Evolutionary conservation across 805 yeast species (phyloP), one percentile per base, ranked within the genome.

Genomic region (Grigorovia transvaalensis): DNA sequence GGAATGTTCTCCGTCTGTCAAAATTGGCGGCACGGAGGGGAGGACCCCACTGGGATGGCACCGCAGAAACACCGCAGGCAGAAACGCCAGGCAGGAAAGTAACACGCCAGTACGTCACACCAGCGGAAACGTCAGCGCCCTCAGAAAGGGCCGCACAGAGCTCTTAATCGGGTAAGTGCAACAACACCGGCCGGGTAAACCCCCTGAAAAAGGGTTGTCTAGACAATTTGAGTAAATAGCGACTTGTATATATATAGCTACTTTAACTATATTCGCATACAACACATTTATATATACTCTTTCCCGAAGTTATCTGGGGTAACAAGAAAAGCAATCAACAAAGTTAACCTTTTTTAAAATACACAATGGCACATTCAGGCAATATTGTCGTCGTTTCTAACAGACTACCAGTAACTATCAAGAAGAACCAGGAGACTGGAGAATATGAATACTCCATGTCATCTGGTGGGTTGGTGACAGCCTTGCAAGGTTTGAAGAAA

Each of bases 401-500:
- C 69, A 76, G 99, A 61, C 78, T 93, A 50, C 99, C 99, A 0
- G 96, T 93, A 48, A 93, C 99, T 0, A 87, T 91, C 60, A 81
- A 78, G 57, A 76, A 88, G 50, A 75, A 76, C 15, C 65, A 71
- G 1, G 72, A 74, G 46, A 65, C 67, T 11, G 89, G 91, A 2
- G 67, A 76, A 12, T 93, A 88, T 66, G 81, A 81, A 54, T 93
- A 91, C 67, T 71, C 82, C 48, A 88, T 93, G 97, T 89, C 97
- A 33, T 86, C 96, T 1, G 99, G 99, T 29, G 99, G 99, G 1
- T 77, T 93, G 48, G 99, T 95, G 23, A 88, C 97, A 1, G 99
- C 97, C 0, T 73, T 93, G 44, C 95, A 90, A 63, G 98, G 98
- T 1, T 72, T 93, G 50, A 88, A 88, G 67, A 85, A 86, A 62